Evolutionary conservation across 352 stramenopile genomes (phyloP).

Genomic region (Globisporangium echinulatum): DNA sequence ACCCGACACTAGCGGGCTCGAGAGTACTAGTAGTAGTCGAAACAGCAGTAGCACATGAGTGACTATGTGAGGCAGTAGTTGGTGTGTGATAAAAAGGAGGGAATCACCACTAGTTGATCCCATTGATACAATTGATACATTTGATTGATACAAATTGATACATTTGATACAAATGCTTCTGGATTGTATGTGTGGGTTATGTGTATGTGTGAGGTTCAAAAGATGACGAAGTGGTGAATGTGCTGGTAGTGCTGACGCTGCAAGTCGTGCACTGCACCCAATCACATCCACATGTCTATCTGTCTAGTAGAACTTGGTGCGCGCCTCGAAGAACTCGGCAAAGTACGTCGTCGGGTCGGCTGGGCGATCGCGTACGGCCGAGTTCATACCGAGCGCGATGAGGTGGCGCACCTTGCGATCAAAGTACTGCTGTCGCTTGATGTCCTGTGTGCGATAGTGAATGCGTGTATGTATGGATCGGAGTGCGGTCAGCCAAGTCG

Average conservation of each 20-base stretch:
- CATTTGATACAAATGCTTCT: too few relatives aligned
- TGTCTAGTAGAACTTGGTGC: constrained; percentile 55
- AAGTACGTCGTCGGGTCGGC: constrained; percentile 43
- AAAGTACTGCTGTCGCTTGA: constrained; percentile 65
- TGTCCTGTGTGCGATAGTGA: constrained; percentile 26
- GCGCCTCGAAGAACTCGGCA: constrained; percentile 60
- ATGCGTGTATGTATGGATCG: not conserved
- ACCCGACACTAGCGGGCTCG: constrained; percentile 11
- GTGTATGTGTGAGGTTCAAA: too few relatives aligned
- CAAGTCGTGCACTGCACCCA: too few relatives aligned
- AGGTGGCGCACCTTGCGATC: constrained; percentile 74
- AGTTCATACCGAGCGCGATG: constrained; percentile 55
- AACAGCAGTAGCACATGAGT: not conserved
- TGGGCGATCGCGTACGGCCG: constrained; percentile 54
- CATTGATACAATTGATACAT: too few relatives aligned
- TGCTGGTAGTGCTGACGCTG: too few relatives aligned
- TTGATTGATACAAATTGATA: too few relatives aligned
- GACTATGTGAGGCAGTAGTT: constrained; percentile 1
- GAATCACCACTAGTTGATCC: not conserved
- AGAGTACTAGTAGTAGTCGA: too few relatives aligned
- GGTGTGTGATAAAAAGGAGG: not conserved
- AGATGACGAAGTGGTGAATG: too few relatives aligned
- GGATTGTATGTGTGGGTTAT: too few relatives aligned
- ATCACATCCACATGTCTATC: too few relatives aligned
- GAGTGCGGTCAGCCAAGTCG: too few relatives aligned